Conservation (phyloP, 2,329 filamentous ascomycete genomes). For the Penicillium sp. region DNA sequence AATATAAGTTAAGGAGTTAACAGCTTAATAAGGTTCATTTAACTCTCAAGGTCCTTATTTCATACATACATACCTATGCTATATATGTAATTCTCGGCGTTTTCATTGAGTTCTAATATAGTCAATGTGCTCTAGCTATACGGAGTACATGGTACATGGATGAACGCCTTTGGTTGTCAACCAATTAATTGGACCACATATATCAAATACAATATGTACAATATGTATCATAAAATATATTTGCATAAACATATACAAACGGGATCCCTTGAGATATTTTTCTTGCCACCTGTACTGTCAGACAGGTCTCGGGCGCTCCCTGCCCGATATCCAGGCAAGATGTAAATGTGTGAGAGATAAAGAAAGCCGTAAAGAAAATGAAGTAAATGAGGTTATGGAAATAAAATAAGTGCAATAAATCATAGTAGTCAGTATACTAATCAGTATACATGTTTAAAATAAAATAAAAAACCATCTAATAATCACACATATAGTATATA, state of each 20-base stretch:
- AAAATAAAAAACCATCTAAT: not conserved
- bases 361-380: not conserved
- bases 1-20: not conserved
- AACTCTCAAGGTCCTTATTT: not conserved
- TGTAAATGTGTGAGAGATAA: not conserved
- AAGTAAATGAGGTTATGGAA: too few species aligned
- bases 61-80: not conserved
- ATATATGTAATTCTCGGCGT: not conserved
- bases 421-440: not conserved
- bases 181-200: not conserved
- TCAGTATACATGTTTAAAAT: not conserved
- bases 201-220: not conserved
- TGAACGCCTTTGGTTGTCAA: not conserved
- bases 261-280: not conserved
- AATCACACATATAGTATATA: not conserved
- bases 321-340: slow-evolving; percentile 4
- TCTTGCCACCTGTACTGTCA: not conserved
- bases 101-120: not conserved
- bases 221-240: not conserved
- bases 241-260: not conserved
- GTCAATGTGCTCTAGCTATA: not conserved
- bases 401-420: not conserved
- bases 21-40: not conserved
- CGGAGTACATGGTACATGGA: not conserved
- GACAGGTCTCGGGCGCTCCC: slow-evolving; percentile 3